These are phyloP conservation scores for Chrysochromulina tobinii DNA, from an alignment of 78 protist genomes.

Conservation along the genomic window DNA sequence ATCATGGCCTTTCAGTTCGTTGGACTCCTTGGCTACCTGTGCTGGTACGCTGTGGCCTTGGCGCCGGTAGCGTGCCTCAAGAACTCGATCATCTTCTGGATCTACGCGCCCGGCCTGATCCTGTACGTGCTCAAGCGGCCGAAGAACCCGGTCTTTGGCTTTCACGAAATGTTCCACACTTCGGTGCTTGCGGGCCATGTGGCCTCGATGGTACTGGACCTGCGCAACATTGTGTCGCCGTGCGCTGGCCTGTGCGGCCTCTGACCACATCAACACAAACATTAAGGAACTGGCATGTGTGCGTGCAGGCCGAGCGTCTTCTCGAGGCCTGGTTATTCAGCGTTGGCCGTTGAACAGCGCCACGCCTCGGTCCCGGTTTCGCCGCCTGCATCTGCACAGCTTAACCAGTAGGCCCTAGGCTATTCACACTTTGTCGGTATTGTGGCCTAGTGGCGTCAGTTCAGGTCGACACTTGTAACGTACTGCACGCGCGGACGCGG, in stretches of 20 bases:
- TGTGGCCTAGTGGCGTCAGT: too few relatives aligned
- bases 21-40: neutral
- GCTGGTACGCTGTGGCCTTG: neutral
- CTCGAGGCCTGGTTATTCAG: too few relatives aligned
- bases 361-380: too few relatives aligned
- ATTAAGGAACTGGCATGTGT: too few relatives aligned
- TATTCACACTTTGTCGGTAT: too few relatives aligned
- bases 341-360: too few relatives aligned
- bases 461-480: too few relatives aligned
- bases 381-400: too few relatives aligned
- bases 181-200: neutral
- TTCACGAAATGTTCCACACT: neutral
- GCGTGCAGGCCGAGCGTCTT: too few relatives aligned
- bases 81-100: neutral
- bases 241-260: neutral
- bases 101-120: neutral
- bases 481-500: too few relatives aligned
- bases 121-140: conserved; percentile 1
- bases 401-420: too few relatives aligned
- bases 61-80: neutral
- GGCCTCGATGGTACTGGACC: neutral
- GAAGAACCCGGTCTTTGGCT: neutral
- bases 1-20: neutral
- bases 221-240: neutral
- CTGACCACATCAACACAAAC: too few relatives aligned